These are phyloP conservation scores for Linaria vulgaris DNA, from an alignment of 257 asterid genomes.

Conservation along the genomic window DNA sequence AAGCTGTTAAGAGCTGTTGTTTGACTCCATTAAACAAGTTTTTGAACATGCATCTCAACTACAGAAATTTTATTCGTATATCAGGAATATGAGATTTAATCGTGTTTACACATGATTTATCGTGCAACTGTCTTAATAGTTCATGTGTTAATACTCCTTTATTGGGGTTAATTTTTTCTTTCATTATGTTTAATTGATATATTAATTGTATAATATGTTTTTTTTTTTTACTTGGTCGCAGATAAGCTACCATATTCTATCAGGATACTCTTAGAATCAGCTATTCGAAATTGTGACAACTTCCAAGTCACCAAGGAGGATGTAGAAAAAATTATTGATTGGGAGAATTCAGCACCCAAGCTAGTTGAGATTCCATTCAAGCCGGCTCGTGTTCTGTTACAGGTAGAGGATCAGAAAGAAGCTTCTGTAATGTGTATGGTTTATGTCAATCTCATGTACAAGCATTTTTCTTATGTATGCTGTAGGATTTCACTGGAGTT, in stretches of 20 bases:
- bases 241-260: conserved; percentile 81
- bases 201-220: conserved; percentile 12
- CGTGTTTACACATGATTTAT: neutral
- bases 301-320: conserved; percentile 82
- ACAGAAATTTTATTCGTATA: neutral
- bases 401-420: conserved; percentile 46
- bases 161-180: neutral
- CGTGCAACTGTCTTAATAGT: conserved; percentile 2
- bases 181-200: neutral
- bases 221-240: conserved; percentile 29
- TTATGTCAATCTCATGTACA: conserved; percentile 12
- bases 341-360: conserved; percentile 80
- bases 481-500: conserved; percentile 95
- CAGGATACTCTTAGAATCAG: conserved; percentile 74
- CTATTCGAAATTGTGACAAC: conserved; percentile 84
- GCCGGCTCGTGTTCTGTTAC: conserved; percentile 90
- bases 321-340: conserved; percentile 80
- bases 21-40: conserved; percentile 4
- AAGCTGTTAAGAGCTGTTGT: conserved; percentile 1
- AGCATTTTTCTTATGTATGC: neutral
- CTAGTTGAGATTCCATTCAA: conserved; percentile 92
- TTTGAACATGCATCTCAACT: neutral
- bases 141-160: neutral
- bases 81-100: neutral
- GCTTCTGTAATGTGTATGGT: neutral